Evolutionary conservation across 1,284 basidiomycete genomes (phyloP).

Genomic region (Fistulina hepatica): DNA sequence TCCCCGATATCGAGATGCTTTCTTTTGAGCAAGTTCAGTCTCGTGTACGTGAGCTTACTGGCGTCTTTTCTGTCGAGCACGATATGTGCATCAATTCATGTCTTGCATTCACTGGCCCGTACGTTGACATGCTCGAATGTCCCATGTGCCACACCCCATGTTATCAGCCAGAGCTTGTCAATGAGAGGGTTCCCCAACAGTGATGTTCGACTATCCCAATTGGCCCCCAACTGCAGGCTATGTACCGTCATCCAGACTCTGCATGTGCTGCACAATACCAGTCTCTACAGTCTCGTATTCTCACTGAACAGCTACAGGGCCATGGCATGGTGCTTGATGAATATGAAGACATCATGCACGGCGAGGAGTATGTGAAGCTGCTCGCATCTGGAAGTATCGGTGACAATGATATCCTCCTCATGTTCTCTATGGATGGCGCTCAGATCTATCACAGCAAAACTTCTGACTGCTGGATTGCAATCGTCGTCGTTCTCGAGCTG

Average conservation of each 20-base stretch:
- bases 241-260: slow-evolving; percentile 12
- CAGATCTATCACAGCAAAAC: slow-evolving; percentile 22
- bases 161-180: too few relatives aligned
- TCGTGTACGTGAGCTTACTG: too few relatives aligned
- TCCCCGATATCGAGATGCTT: too few relatives aligned
- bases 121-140: neutral
- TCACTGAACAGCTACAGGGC: slow-evolving; percentile 2
- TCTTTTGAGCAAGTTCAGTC: too few relatives aligned
- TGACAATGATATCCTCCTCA: slow-evolving; percentile 17
- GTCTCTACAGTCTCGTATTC: slow-evolving; percentile 1
- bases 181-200: too few relatives aligned
- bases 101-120: slow-evolving; percentile 4
- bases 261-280: slow-evolving; percentile 10
- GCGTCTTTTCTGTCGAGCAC: slow-evolving; percentile 3
- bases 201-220: slow-evolving; percentile 13
- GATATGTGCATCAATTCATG: slow-evolving; percentile 10
- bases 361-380: slow-evolving; percentile 14
- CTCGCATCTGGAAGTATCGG: slow-evolving; percentile 14
- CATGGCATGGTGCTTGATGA: slow-evolving; percentile 4
- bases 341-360: slow-evolving; percentile 17
- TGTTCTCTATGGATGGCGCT: slow-evolving; percentile 23
- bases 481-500: slow-evolving; percentile 21
- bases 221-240: slow-evolving; percentile 13
- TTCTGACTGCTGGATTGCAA: slow-evolving; percentile 24
- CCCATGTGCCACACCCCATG: slow-evolving; percentile 1